A percentile compares a stretch with the other conserved stretches of the same genome.
Evolutionary conservation across 1,284 basidiomycete species (phyloP).

Genomic region (Xerocomus minutiporus): DNA sequence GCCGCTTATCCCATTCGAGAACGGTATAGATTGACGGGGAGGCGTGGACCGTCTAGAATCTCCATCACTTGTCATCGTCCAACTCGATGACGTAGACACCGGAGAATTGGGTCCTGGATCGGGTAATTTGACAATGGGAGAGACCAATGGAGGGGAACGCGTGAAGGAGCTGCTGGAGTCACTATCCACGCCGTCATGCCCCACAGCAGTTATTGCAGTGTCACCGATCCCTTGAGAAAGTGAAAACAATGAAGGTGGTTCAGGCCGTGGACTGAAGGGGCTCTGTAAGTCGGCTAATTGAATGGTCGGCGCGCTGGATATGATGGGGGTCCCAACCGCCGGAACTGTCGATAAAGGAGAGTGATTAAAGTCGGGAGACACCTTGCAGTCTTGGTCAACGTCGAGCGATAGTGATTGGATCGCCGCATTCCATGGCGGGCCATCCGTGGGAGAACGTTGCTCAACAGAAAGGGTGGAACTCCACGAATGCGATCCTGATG

Average conservation of each 20-base stretch:
- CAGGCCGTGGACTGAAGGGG: slow-evolving; percentile 33
- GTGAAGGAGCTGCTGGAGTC: slow-evolving; percentile 24
- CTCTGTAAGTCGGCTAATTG: slow-evolving; percentile 16
- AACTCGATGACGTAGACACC: slow-evolving; percentile 29
- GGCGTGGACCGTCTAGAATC: slow-evolving; percentile 18
- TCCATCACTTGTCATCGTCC: slow-evolving; percentile 29
- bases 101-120: slow-evolving; percentile 25
- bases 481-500: slow-evolving; percentile 25
- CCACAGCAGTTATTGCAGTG: background rate
- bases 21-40: slow-evolving; percentile 6
- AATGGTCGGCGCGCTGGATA: slow-evolving; percentile 14
- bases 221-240: slow-evolving; percentile 18
- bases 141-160: slow-evolving; percentile 28
- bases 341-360: slow-evolving; percentile 33
- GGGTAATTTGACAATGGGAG: slow-evolving; percentile 31
- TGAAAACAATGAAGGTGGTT: slow-evolving; percentile 17
- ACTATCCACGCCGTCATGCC: slow-evolving; percentile 17
- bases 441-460: slow-evolving; percentile 26
- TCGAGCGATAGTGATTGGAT: slow-evolving; percentile 14
- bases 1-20: slow-evolving; percentile 12
- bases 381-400: slow-evolving; percentile 7
- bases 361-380: slow-evolving; percentile 25
- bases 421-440: slow-evolving; percentile 13
- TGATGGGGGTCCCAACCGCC: slow-evolving; percentile 28
- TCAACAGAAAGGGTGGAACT: slow-evolving; percentile 34